phyloP scores from a whole-genome alignment of 345 rosid species.

The Microcos paniculata region DNA sequence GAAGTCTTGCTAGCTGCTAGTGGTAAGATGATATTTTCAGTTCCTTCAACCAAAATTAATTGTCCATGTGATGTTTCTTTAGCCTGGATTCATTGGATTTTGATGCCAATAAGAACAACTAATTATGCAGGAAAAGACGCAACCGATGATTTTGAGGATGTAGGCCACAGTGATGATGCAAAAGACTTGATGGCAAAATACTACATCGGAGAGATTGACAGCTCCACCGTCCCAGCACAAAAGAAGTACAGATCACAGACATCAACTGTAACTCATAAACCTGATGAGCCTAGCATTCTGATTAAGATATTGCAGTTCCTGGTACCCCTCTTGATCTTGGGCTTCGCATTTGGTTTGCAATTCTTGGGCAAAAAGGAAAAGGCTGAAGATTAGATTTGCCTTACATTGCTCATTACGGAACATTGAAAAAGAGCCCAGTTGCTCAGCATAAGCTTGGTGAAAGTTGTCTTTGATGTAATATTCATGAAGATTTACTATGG shows the following conservation, averaged over 20 bases:
- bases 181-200: conserved; percentile 58
- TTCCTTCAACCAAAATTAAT: neutral
- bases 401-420: neutral
- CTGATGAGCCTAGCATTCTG: conserved; percentile 27
- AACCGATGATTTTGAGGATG: conserved; percentile 70
- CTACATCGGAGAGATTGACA: conserved; percentile 62
- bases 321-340: conserved; percentile 64
- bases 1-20: conserved; percentile 68
- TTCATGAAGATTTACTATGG: neutral
- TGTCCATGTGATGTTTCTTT: neutral
- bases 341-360: conserved; percentile 56
- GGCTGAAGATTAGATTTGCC: conserved; percentile 21
- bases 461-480: conserved; percentile 3
- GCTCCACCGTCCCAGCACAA: conserved; percentile 44
- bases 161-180: conserved; percentile 71
- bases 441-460: neutral
- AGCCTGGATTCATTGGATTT: neutral
- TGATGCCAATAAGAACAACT: neutral
- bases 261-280: neutral
- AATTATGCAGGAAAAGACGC: conserved; percentile 67
- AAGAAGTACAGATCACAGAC: conserved; percentile 32
- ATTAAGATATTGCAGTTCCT: conserved; percentile 49
- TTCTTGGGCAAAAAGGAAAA: conserved; percentile 44
- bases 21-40: conserved; percentile 34
- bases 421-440: neutral